Percentiles rank a stretch among this genome's conserved stretches.
These are phyloP conservation scores for Heritiera littoralis DNA, from an alignment of 345 rosid species.

Conservation along the genomic window DNA sequence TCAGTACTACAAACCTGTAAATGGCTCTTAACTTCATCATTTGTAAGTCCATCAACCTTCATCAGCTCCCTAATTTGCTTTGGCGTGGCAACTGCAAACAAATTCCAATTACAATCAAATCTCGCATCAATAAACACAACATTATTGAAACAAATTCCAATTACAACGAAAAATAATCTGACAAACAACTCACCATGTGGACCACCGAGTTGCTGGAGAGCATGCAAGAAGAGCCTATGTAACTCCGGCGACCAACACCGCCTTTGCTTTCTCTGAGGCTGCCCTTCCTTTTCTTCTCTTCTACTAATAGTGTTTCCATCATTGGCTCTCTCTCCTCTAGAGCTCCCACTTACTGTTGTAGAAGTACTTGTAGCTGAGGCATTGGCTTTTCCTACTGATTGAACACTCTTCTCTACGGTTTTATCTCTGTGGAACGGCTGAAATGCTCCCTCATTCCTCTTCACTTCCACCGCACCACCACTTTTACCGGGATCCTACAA, in stretches of 20 bases:
- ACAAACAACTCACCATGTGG: slow-evolving; percentile 56
- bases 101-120: slow-evolving; percentile 4
- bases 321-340: slow-evolving; percentile 3
- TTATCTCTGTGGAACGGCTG: slow-evolving; percentile 70
- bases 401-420: slow-evolving; percentile 32
- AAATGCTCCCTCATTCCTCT: slow-evolving; percentile 69
- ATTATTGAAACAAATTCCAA: not conserved
- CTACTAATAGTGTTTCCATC: slow-evolving; percentile 27
- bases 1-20: slow-evolving; percentile 62
- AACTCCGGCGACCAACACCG: slow-evolving; percentile 97
- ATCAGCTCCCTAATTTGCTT: slow-evolving; percentile 93
- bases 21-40: slow-evolving; percentile 99
- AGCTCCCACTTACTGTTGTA: slow-evolving; percentile 31
- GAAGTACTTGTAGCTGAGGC: slow-evolving; percentile 48
- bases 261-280: slow-evolving; percentile 65
- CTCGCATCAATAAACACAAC: not conserved
- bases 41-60: slow-evolving; percentile 95
- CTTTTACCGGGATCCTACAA: slow-evolving; percentile 51
- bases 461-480: slow-evolving; percentile 66
- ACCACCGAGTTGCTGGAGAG: slow-evolving; percentile 95
- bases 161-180: too few relatives aligned
- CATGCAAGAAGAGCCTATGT: slow-evolving; percentile 75
- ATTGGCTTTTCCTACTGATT: slow-evolving; percentile 31
- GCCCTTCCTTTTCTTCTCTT: slow-evolving; percentile 47
- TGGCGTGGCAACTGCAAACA: slow-evolving; percentile 76